phyloP scores from a whole-genome alignment of 2,329 filamentous ascomycete species.

The Alternaria longipes region DNA sequence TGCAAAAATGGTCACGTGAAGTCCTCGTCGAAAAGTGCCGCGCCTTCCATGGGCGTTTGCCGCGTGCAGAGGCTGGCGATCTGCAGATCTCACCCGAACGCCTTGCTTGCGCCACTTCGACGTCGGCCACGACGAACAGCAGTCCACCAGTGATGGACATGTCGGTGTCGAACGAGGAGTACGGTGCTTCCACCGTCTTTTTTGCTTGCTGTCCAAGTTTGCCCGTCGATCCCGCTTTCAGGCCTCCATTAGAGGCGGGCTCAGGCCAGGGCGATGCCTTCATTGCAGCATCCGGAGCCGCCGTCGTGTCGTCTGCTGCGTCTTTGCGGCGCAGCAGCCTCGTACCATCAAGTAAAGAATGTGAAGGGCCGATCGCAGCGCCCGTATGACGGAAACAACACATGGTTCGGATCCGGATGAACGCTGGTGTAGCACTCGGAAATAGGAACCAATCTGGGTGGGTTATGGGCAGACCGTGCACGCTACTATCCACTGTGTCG shows the following conservation, averaged over 20 bases:
- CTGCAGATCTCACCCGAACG: too few species aligned
- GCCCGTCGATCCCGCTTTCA: too few species aligned
- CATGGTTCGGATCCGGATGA: neutral
- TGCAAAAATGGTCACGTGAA: too few species aligned
- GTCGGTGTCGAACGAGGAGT: too few species aligned
- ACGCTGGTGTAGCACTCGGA: neutral
- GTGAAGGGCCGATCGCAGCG: neutral
- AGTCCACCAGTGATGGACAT: too few species aligned
- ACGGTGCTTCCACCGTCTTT: too few species aligned
- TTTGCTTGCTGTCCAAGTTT: too few species aligned
- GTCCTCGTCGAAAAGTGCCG: too few species aligned
- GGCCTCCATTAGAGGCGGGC: neutral
- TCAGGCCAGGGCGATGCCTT: neutral
- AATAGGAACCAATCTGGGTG: neutral
- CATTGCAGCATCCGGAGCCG: neutral
- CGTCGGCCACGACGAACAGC: too few species aligned
- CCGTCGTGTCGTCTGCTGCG: neutral
- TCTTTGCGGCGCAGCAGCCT: constrained; percentile 3
- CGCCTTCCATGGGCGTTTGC: too few species aligned
- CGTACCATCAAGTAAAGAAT: neutral
- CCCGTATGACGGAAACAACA: neutral
- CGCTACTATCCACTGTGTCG: neutral
- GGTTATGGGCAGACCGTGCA: neutral
- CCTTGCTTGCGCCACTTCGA: too few species aligned
- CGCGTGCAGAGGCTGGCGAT: too few species aligned